Evolutionary conservation across 2,329 filamentous ascomycete species (phyloP).

Genomic region (Neophaeococcomyces mojaviensis): DNA sequence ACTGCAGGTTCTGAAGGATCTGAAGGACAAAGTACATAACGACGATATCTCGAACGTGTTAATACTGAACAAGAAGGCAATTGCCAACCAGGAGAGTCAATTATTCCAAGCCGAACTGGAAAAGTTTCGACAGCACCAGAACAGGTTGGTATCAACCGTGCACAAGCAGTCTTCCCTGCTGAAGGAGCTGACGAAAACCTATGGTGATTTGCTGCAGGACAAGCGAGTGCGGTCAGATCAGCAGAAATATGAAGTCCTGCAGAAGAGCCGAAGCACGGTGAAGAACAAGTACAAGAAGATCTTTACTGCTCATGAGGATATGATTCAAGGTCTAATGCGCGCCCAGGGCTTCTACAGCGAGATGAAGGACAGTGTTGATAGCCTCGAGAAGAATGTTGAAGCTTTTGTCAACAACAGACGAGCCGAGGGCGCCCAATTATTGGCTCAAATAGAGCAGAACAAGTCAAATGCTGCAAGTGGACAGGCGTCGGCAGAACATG

Average conservation of each 20-base stretch:
- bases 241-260: constrained; percentile 86
- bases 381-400: constrained; percentile 89
- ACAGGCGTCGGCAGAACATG: constrained; percentile 73
- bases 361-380: constrained; percentile 91
- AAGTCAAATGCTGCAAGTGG: constrained; percentile 53
- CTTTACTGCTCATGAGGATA: constrained; percentile 85
- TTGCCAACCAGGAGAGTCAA: constrained; percentile 82
- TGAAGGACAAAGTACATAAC: constrained; percentile 89
- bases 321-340: constrained; percentile 75
- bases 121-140: constrained; percentile 91
- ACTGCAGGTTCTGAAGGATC: constrained; percentile 84
- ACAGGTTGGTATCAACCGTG: constrained; percentile 79
- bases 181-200: constrained; percentile 84
- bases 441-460: constrained; percentile 78
- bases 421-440: constrained; percentile 80
- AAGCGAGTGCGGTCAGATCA: constrained; percentile 90
- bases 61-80: constrained; percentile 95
- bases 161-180: constrained; percentile 92
- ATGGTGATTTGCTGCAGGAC: constrained; percentile 83
- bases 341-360: constrained; percentile 91
- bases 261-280: constrained; percentile 70
- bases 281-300: constrained; percentile 83
- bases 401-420: constrained; percentile 92
- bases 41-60: constrained; percentile 97
- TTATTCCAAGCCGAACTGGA: constrained; percentile 95